These are phyloP conservation scores for Gracilariopsis chorda DNA, from an alignment of 23 red algal species.

Conservation along the genomic window DNA sequence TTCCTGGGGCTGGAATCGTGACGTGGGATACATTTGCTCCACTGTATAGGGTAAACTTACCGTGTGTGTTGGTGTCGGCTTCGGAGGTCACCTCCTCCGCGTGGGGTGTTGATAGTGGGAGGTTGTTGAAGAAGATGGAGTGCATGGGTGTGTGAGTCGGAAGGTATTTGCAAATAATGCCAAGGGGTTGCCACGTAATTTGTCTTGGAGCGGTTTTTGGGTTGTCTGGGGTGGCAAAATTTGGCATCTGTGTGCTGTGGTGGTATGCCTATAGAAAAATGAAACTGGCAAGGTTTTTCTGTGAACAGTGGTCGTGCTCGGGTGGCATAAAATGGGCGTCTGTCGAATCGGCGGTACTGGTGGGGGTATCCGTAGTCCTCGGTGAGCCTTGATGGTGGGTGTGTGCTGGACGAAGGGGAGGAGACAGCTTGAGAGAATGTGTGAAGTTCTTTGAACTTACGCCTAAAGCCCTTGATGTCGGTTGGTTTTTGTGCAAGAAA, in stretches of 20 bases:
- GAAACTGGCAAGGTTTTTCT: background rate
- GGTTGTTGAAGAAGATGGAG: background rate
- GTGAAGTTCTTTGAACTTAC: too few relatives aligned
- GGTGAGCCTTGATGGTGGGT: too few relatives aligned
- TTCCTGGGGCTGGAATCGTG: background rate
- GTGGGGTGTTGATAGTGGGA: background rate
- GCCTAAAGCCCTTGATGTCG: too few relatives aligned
- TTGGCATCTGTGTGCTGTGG: background rate
- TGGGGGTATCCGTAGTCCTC: too few relatives aligned
- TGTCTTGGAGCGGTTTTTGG: background rate
- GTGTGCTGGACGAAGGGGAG: too few relatives aligned
- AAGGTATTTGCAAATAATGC: background rate
- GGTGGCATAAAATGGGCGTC: background rate
- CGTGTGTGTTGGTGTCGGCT: too few relatives aligned
- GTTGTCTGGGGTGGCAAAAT: background rate
- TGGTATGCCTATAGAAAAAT: background rate
- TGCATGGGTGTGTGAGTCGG: background rate
- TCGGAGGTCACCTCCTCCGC: too few relatives aligned
- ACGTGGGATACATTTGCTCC: too few relatives aligned
- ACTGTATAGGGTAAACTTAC: too few relatives aligned
- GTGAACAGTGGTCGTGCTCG: background rate
- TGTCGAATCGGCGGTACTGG: background rate
- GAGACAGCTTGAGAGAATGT: too few relatives aligned
- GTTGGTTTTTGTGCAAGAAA: too few relatives aligned
- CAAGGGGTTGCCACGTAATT: background rate